Conservation (phyloP, 352 stramenopile genomes). For the Pythium sukuiense region DNA sequence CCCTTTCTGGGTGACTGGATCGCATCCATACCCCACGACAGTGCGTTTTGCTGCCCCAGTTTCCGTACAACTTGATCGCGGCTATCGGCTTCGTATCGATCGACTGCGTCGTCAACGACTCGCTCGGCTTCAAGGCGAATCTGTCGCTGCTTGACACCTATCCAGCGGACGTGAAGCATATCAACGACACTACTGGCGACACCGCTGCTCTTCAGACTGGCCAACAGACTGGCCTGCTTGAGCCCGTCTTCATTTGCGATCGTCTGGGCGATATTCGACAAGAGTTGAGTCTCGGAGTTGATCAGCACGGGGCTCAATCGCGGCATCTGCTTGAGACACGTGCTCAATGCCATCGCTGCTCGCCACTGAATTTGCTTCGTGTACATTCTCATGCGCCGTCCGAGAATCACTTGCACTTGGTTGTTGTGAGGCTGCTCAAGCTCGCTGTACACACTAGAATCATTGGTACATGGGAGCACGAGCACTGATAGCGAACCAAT, state of each 20-base stretch:
- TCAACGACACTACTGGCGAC: constrained; percentile 12
- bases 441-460: constrained; percentile 41
- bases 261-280: constrained; percentile 56
- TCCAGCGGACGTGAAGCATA: constrained; percentile 63
- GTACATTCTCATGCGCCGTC: constrained; percentile 59
- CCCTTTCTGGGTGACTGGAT: constrained; percentile 75
- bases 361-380: constrained; percentile 84
- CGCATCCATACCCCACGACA: constrained; percentile 81
- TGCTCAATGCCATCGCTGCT: constrained; percentile 69
- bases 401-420: constrained; percentile 56
- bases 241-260: constrained; percentile 60
- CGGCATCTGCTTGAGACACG: constrained; percentile 72
- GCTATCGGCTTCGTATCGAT: constrained; percentile 56
- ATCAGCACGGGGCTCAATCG: constrained; percentile 36
- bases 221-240: constrained; percentile 21
- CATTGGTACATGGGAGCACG: constrained; percentile 34
- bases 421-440: constrained; percentile 68
- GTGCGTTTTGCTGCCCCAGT: constrained; percentile 72
- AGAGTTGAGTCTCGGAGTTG: constrained; percentile 60
- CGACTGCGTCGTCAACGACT: constrained; percentile 69
- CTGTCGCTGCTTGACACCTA: constrained; percentile 72
- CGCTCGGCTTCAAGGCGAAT: constrained; percentile 65
- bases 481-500: constrained; percentile 55
- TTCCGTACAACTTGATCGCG: constrained; percentile 66
- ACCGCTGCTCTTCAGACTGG: constrained; percentile 15